Percentiles rank a stretch among this genome's conserved stretches.
Conservation (phyloP, 306 rosid genomes). For the Lathyrus tuberosus region DNA sequence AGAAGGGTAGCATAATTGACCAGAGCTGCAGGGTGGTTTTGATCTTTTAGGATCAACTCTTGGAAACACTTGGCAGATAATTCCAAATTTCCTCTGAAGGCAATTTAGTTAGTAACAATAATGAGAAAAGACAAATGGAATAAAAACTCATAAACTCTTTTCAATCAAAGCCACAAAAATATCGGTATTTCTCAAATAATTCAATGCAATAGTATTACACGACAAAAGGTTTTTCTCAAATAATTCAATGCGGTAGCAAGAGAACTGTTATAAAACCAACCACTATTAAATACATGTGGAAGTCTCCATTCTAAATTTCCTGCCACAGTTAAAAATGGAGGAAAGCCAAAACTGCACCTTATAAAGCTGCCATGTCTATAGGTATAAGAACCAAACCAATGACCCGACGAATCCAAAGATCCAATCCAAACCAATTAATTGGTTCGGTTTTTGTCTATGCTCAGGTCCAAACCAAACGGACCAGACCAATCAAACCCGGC, state of each 20-base stretch:
- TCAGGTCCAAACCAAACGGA: too few species aligned
- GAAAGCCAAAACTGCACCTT: background rate
- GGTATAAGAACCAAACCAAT: too few species aligned
- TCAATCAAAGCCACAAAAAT: too few species aligned
- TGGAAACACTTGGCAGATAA: slow-evolving; percentile 82
- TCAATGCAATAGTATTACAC: slow-evolving; percentile 15
- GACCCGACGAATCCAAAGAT: too few species aligned
- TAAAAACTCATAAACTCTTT: slow-evolving; percentile 14
- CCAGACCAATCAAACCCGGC: too few species aligned
- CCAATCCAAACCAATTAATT: too few species aligned
- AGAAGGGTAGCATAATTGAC: slow-evolving; percentile 84
- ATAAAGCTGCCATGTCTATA: too few species aligned
- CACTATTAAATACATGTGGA: background rate
- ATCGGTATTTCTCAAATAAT: slow-evolving; percentile 28
- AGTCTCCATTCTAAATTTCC: slow-evolving; percentile 4
- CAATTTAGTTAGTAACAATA: slow-evolving; percentile 31
- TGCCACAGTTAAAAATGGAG: background rate
- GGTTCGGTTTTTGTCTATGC: too few species aligned
- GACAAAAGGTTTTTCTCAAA: background rate
- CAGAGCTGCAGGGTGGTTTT: slow-evolving; percentile 91
- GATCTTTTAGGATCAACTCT: slow-evolving; percentile 85
- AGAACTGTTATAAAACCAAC: slow-evolving; percentile 7
- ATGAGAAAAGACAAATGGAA: slow-evolving; percentile 18
- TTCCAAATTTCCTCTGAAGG: slow-evolving; percentile 85
- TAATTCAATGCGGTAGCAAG: slow-evolving; percentile 5